These are phyloP conservation scores for Termitomyces sp. DNA, from an alignment of 768 basidiomycete species.

Conservation along the genomic window DNA sequence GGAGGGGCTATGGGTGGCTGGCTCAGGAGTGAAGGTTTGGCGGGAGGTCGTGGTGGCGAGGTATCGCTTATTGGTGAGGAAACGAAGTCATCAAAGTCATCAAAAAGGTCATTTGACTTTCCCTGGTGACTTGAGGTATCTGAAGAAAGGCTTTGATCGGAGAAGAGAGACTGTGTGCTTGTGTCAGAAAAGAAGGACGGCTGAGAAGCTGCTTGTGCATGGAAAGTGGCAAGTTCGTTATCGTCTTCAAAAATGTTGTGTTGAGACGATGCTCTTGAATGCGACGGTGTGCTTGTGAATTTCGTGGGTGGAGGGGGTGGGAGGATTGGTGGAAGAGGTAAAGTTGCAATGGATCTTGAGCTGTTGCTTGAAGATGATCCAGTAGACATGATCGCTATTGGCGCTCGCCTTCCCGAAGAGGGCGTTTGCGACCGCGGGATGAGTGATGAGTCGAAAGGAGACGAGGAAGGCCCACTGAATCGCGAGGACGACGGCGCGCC, in stretches of 20 bases:
- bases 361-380: slow-evolving; percentile 16
- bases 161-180: slow-evolving; percentile 19
- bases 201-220: slow-evolving; percentile 22
- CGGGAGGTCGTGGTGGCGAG: slow-evolving; percentile 40
- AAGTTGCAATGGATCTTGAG: slow-evolving; percentile 14
- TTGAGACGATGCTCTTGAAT: slow-evolving; percentile 21
- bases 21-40: slow-evolving; percentile 21
- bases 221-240: slow-evolving; percentile 53
- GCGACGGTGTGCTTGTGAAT: slow-evolving; percentile 23
- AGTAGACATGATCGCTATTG: slow-evolving; percentile 28
- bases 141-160: slow-evolving; percentile 12
- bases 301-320: slow-evolving; percentile 18
- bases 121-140: slow-evolving; percentile 14
- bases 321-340: slow-evolving; percentile 20
- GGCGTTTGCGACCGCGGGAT: slow-evolving; percentile 12
- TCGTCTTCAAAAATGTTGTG: slow-evolving; percentile 26
- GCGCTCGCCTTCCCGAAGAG: slow-evolving; percentile 14
- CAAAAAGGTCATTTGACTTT: slow-evolving; percentile 12
- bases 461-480: slow-evolving; percentile 3
- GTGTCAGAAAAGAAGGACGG: slow-evolving; percentile 15
- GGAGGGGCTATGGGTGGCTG: slow-evolving; percentile 5
- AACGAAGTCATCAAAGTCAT: slow-evolving; percentile 28
- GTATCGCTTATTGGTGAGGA: slow-evolving; percentile 38
- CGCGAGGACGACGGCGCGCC: slow-evolving; percentile 2
- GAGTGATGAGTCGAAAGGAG: slow-evolving; percentile 9